Base-by-base conservation (phyloP, 148 eudicot genomes). In the Camellia granthamiana region DNA sequence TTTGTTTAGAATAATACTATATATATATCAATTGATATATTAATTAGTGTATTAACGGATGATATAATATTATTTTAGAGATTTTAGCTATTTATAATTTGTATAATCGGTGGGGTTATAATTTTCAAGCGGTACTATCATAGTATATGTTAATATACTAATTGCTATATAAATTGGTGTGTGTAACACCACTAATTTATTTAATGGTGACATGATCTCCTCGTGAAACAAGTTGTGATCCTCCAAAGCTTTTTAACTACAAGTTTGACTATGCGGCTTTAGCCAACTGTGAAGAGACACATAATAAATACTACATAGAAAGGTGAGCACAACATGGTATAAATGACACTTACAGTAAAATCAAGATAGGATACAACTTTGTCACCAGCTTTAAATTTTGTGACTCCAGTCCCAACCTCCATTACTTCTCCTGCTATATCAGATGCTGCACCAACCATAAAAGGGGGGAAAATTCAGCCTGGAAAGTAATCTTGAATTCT, bases 351-450 rank as follows among this genome's bases (percentile, higher is more conserved):
- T 88, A 89, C 95, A 58, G 60, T 1, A 77, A 49, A 58, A 73
- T 70, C 64, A 65, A 90, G 84, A 7, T 84, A 12, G 38, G 93
- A 87, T 23, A 93, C 88, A 56, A 95, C 94, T 84, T 93, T 91
- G 85, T 91, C 95, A 61, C 97, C 95, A n/a, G 82, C 77, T 80
- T 95, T 89, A 61, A 90, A 88, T 44, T 89, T 89, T 21, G 72
- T 81, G 43, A 91, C 94, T 74, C 69, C 85, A 81, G 91, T 73
- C 76, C 98, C 98, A 87, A 82, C 80, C 79, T 90, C 87, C 43
- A 87, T 86, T 30, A 94, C 90, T 80, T 91, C 97, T 83, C 98
- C 98, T n/a, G 97, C 97, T 64, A 92, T 74, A 83, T 92, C 97
- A 85, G 80, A 82, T n/a, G 82, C 97, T 92, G 78, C 58, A 65